Evolutionary conservation across 495 filamentous ascomycete genomes (phyloP), one percentile per base, ranked within the genome.

Genomic region (Penicillium waksmanii): DNA sequence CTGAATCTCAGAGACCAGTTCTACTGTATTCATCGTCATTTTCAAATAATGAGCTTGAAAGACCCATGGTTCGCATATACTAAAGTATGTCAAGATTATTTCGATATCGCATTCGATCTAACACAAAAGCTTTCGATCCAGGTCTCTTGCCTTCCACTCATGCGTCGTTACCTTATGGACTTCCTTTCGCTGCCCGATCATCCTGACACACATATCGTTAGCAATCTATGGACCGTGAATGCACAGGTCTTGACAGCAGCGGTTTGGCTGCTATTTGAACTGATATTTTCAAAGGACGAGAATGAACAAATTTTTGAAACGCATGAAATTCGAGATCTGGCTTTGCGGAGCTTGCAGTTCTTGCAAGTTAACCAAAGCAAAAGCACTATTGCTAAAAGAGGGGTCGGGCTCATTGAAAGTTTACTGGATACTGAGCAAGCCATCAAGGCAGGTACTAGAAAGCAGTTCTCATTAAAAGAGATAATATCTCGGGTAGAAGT

Each of bases 51-150:
- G 15, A 60, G 56, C 31, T 55, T 59, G 36, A 52, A 48, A 35
- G 51, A 64, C 33, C 61, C 56, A 12, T 56, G 46, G 46, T 64
- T 64, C 42, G 52, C 61, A 12, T 64, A 59, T 34, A 64, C 55
- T 4, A 64, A 60, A 43, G 61, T 56, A 31, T 31, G 27, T 31
- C 27, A 31, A 31, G 3, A 31, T 31, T 7, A 8, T 0, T 31
- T 31, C 27, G 8, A 31, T 8, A 31, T 31, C 0, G 27, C 5
- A 31, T 31, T 8, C 27, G 8, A 31, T 31, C 27, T 31, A 31
- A 31, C 27, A 31, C 27, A 5, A 31, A 8, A 31, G 1, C 8
- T 1, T 31, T 1, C 1, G 8, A 8, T 8, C 8, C 10, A 51
- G 61, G 13, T 64, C n/a, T 64, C 61, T 7, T 64, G 61, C 47